Evolutionary conservation across 352 stramenopile genomes (phyloP), one percentile per base, ranked within the genome.

Genomic region (Phytophthora hybrid): DNA sequence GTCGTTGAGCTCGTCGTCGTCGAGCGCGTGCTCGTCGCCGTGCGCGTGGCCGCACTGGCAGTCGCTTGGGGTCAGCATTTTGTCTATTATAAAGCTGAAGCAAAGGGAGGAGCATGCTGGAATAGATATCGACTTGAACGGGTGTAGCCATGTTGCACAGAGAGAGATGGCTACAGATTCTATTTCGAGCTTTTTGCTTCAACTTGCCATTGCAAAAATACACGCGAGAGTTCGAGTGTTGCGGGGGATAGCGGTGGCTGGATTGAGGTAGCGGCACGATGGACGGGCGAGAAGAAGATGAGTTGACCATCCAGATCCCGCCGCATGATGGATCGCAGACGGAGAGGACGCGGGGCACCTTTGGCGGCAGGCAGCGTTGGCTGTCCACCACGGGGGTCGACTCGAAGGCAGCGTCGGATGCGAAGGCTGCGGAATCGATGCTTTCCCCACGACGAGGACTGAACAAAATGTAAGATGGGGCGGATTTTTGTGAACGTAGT

Each of bases 361-460:
- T 88, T 63, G 88, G 88, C 9, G 88, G 88, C 7, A 77, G 88
- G 1, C 88, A 94, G 74, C 81, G 88, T n/a, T 94, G 88, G 88
- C 69, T 94, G 31, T 89, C 82, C 0, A 76, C 74, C 13, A 75
- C 55, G 11, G 68, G 53, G 16, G 57, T 53, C 1, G 73, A 79
- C 18, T 37, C 68, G 1, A 79, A 76, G 34, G 66, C 57, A 8
- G 32, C 65, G 4, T 67, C 71, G 5, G 84, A 90, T 63, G 73
- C 79, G 13, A 89, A 86, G 49, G 68, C 71, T 2, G 74, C 71
- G 9, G 74, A 84, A 9, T 85, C 78, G 16, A 67, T 90, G 61
- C 60, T 88, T 3, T 91, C 79, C 3, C 80, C 81, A 49, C 78
- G 81, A 16, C 85, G 83, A 26, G 74, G 64, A 13, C 53, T 83